Evolutionary conservation across 805 yeast species (phyloP), one percentile per base, ranked within the genome.

Genomic region (Lachancea fermentati): DNA sequence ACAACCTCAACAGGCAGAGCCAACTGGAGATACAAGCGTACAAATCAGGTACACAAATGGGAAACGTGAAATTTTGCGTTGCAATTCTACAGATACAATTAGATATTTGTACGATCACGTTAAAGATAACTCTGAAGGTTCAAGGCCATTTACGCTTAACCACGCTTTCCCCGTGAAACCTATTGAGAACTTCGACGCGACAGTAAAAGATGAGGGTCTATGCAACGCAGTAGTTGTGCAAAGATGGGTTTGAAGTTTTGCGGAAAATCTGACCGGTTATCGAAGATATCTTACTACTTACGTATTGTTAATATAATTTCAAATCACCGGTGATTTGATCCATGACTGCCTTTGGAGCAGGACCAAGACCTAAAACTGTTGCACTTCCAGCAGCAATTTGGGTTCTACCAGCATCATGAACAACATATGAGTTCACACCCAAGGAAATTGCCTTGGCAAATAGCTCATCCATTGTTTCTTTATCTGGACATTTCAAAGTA

Each of bases 391-490:
- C 84, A n/a, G 86, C 95, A 37, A 93, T 78, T 60, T 93, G 97
- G 1, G 98, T 91, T 52, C 97, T 75, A 3, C 98, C 98, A 18
- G 98, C 98, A 65, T 93, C 99, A 51, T 84, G 94, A 29, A 93
- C 87, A 4, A 86, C 75, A 48, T 79, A 75, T 2, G 91, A 77
- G 52, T 87, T 84, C 13, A 93, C 74, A 5, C 89, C 89, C 41
- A 85, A 54, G 2, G 87, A 77, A 28, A 85, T 73, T 1, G 97
- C 97, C 53, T 75, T 76, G 3, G 94, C 91, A 61, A 78, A 85
- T 19, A 93, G 64, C 33, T 78, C 63, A 52, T 84, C 87, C 77
- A 93, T 73, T 4, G 69, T 75, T 37, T 85, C 88, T 50, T 78
- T 68, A 50, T 75, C 71, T 3, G 79, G 75, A 38, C 79, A 79